Base-by-base conservation (phyloP, 2,329 filamentous ascomycete species). In the Calonectria crousiana region DNA sequence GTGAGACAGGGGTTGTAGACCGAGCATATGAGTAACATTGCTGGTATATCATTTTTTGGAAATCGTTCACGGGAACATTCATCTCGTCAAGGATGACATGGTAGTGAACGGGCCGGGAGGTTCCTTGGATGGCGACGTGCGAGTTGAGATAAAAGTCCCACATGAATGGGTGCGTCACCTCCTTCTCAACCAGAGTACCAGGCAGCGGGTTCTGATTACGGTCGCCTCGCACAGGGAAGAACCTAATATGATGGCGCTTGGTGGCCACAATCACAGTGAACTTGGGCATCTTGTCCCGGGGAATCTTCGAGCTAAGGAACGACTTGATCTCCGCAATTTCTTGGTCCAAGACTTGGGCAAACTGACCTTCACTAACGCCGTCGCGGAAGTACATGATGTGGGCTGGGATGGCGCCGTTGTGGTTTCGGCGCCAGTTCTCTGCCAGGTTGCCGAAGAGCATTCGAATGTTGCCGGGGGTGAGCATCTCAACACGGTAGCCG, bases 1-100 rank as follows among this genome's bases (percentile, higher is more conserved):
- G 85, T 0, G 96, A 98, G 0, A 99, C 96, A 0, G 97, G 95
- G 0, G 96, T 98, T 0, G 96, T 98, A 0, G 96, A 97, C 20
- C 97, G 92, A 70, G 94, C 93, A 81, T 98, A 99, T 71, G 98
- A 95, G 84, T 98, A 99, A 56, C 94, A 98, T 76, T 98, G 95
- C 78, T 98, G 94, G 80, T 98, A 98, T 28, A 98, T 93, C 90
- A 98, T 94, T 71, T 93, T 93, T 81, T 98, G 94, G 0, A 99
- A 88, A 2, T 93, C 89, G 52, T 94, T 92, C 0, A 93, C 88
- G 0, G 88, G 84, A 80, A 95, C 90, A 2, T 90, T 87, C 67
- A 93, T 91, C 83, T 98, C 95, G 82, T 99, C 97, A 60, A 94
- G 83, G 28, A 99, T 92, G 18, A 98, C 93, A 75, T 96, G 94